Base-by-base conservation (phyloP, 371 early-diverging fungal species). In the Actinomortierella ambigua region DNA sequence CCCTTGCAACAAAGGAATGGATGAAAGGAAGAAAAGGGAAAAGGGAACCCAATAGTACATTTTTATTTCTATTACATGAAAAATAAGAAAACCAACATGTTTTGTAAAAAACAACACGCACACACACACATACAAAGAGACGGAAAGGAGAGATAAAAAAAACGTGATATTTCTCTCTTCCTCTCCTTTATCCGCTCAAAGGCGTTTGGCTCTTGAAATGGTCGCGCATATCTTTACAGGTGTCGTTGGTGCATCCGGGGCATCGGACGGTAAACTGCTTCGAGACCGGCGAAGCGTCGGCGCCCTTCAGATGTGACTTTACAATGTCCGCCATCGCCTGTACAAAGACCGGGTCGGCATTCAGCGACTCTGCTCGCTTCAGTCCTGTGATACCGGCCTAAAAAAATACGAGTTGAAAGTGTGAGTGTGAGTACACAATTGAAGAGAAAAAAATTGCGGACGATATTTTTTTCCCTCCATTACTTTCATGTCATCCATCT, bases 281-380 rank as follows among this genome's bases (percentile, higher is more conserved):
- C 39, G 90, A 87, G 39, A 82, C 79, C 2, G 80, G 53, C 52
- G 77, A 64, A 1, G 81, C 79, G 2, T 76, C 69, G 17, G 84
- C 82, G 9, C 54, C 52, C 20, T 71, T 39, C 17, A 98, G 69
- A 77, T 96, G 96, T 24, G 80, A 81, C 59, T 88, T 87, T 17
- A 96, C 94, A 22, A 97, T 81, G 61, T 93, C 89, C 11, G 93
- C 95, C 84, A 98, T 81, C 1, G 95, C 94, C 42, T 89, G 81
- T 18, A 95, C 90, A 78, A 98, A 98, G 0, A 90, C 65, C 0
- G 93, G 93, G 50, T 90, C 86, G 73, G 90, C 97, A 63, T 98
- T 98, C 47, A 97, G 81, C 9, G 96, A 92, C 73, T 94, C 96
- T 15, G 89, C 91, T 20, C 97, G 88, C 57, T 88, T 91, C 69